These are phyloP conservation scores for Middelhovenomyces tepae DNA, from an alignment of 805 yeast species.

Conservation along the genomic window DNA sequence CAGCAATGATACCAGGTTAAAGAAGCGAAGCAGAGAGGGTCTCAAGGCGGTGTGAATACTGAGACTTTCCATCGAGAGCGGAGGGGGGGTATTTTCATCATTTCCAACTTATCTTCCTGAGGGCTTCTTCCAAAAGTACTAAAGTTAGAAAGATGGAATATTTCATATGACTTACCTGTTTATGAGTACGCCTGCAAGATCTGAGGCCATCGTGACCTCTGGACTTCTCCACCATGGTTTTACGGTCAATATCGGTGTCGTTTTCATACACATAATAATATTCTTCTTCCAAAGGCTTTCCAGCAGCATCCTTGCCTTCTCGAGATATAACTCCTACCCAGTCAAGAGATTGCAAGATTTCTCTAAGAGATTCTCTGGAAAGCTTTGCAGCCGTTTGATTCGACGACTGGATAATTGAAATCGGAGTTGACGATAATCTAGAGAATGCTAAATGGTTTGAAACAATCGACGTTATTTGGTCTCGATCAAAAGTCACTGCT, in stretches of 20 bases:
- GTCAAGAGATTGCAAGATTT: constrained; percentile 35
- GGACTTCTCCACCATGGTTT: constrained; percentile 57
- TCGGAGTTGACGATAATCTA: constrained; percentile 77
- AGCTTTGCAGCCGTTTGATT: constrained; percentile 37
- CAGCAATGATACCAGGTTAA: too few relatives aligned
- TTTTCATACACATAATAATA: constrained; percentile 82
- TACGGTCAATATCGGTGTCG: constrained; percentile 66
- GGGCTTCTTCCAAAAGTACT: constrained; percentile 22
- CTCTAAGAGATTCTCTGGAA: constrained; percentile 30
- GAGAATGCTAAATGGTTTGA: constrained; percentile 87
- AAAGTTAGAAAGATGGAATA: constrained; percentile 8
- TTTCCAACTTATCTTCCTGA: too few relatives aligned
- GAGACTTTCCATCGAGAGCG: too few relatives aligned
- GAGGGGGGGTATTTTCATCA: too few relatives aligned
- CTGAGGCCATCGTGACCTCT: constrained; percentile 78
- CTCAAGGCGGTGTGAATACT: too few relatives aligned
- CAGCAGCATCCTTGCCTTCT: constrained; percentile 93
- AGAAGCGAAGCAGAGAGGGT: too few relatives aligned
- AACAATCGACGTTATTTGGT: constrained; percentile 30
- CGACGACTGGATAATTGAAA: constrained; percentile 58
- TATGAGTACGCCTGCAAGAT: constrained; percentile 87
- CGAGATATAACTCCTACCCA: constrained; percentile 87
- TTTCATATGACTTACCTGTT: constrained; percentile 37
- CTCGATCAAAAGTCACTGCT: too few relatives aligned
- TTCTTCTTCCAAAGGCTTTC: constrained; percentile 87